A percentile compares a stretch with the other conserved stretches of the same genome.
These are phyloP conservation scores for Apiospora malaysiana DNA, from an alignment of 2,329 filamentous ascomycete species.

Conservation along the genomic window DNA sequence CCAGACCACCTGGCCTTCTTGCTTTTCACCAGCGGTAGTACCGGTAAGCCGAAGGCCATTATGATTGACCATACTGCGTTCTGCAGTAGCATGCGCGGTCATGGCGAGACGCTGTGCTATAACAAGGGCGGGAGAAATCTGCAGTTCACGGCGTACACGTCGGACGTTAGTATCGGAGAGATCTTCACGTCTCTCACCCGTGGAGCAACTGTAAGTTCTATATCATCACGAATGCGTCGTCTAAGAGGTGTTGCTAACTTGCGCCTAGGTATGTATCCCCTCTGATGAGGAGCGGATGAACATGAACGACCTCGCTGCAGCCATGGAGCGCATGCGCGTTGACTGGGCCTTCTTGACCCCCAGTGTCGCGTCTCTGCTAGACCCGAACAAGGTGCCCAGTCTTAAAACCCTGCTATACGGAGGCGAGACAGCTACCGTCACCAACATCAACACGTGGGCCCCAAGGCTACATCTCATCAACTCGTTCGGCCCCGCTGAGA, in stretches of 20 bases:
- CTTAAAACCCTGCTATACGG: constrained; percentile 33
- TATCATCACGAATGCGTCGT: too few species aligned
- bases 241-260: constrained; percentile 26
- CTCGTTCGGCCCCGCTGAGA: constrained; percentile 35
- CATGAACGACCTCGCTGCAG: constrained; percentile 43
- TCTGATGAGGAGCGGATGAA: constrained; percentile 46
- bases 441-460: constrained; percentile 32
- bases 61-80: constrained; percentile 35
- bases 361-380: constrained; percentile 35
- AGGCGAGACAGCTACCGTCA: constrained; percentile 35
- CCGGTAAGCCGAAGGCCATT: constrained; percentile 32
- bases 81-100: constrained; percentile 19
- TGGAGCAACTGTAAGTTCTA: neutral
- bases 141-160: constrained; percentile 44
- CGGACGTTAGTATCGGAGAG: constrained; percentile 47
- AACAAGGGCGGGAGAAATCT: constrained; percentile 29
- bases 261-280: constrained; percentile 48
- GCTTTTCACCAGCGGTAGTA: constrained; percentile 23
- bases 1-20: constrained; percentile 12
- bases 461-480: constrained; percentile 32
- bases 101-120: neutral
- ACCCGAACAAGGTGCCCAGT: constrained; percentile 31
- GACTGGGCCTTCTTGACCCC: constrained; percentile 37
- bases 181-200: constrained; percentile 45
- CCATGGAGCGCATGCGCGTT: constrained; percentile 27